Base-by-base conservation (phyloP, 352 stramenopile genomes). In the Phytophthora ramorum region DNA sequence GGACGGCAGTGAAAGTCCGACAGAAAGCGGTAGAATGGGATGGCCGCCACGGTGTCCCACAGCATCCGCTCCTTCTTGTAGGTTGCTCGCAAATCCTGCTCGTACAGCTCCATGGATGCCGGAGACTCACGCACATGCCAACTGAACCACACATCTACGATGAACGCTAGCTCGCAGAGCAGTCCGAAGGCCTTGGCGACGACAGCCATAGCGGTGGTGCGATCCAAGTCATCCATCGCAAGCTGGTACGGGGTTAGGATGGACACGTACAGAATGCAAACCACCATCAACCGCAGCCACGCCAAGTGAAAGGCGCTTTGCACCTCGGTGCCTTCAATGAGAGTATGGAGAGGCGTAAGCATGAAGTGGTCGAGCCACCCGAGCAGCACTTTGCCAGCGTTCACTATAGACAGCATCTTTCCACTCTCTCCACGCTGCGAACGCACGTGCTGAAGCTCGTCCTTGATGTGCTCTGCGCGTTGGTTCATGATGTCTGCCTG, bases 61-160 rank as follows among this genome's bases (percentile, higher is more conserved):
- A 74, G 6, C n/a, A 87, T 43, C 7, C 78, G 67, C 51, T 85
- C 73, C 28, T 73, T 77, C 32, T 58, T 63, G 61, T 87, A 87
- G 20, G 61, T 58, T 4, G 52, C 30, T 13, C 52, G 50, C 16
- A 80, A 68, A 9, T 56, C 55, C 44, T 85, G 73, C 40, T 87
- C 78, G 30, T 87, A 87, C 7, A 85, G 50, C 61, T 87, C 76
- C 69, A 87, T 79, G 8, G 78, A 79, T 7, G 69, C 41, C 8
- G 46, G 24, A 8, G 66, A 69, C 5, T 72, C 43, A 9, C 73
- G 64, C 3, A 85, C 66, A n/a, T 71, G 63, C 63, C 63, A 78
- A 49, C 62, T 85, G 54, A 85, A 77, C 68, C 73, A 78, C 19
- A 88, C 73, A 43, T 88, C 79, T 3, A 68, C 47, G 13, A 66